Conservation (phyloP, 257 asterid genomes). For the Nicotiana obtusifolia region DNA sequence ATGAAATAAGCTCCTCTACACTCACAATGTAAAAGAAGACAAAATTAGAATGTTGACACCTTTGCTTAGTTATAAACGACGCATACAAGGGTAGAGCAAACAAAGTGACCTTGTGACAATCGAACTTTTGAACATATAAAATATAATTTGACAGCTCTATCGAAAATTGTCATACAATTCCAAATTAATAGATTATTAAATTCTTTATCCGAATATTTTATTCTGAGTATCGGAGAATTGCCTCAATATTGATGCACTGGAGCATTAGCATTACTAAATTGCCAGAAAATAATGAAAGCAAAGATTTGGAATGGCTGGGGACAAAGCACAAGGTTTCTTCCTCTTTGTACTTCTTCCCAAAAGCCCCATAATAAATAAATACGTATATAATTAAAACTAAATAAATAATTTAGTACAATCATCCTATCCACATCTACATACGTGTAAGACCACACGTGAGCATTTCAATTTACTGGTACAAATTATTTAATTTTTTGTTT, state of each 20-base stretch:
- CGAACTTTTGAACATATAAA: background rate
- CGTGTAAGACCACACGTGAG: background rate
- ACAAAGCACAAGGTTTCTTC: background rate
- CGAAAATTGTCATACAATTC: background rate
- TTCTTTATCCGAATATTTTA: background rate
- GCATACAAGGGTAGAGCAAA: background rate
- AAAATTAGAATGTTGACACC: background rate
- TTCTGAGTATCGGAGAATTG: background rate
- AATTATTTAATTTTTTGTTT: too few relatives aligned
- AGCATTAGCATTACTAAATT: background rate
- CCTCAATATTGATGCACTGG: background rate
- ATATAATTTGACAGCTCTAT: background rate
- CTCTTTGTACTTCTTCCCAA: background rate
- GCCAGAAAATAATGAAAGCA: background rate
- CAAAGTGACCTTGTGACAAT: background rate
- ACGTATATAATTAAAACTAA: background rate
- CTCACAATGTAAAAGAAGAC: background rate
- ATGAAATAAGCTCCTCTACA: background rate
- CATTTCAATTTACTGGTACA: background rate
- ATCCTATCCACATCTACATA: background rate
- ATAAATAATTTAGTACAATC: background rate
- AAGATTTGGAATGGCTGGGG: background rate
- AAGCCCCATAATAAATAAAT: background rate
- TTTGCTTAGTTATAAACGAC: background rate
- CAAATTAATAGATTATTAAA: background rate